Percentiles rank a stretch among this genome's conserved stretches.
These are phyloP conservation scores for Wallacemonas collosoma DNA, from an alignment of 208 protist species.

Conservation along the genomic window DNA sequence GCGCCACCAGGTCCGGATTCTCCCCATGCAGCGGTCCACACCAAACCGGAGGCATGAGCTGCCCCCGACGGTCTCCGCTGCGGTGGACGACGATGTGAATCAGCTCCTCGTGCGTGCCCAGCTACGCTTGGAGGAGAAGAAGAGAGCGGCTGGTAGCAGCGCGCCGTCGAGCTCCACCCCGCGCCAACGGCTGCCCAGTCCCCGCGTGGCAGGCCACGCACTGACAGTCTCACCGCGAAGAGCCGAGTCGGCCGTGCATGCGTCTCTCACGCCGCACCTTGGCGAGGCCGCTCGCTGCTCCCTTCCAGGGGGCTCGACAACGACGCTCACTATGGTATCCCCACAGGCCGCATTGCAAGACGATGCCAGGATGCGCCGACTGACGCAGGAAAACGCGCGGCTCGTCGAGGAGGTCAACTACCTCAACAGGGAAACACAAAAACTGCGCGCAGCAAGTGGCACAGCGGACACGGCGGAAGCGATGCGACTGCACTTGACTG, in stretches of 20 bases:
- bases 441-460: conserved; percentile 34
- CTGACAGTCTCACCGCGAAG: not conserved
- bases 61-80: not conserved
- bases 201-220: not conserved
- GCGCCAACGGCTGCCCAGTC: conserved; percentile 1
- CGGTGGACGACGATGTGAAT: conserved; percentile 24
- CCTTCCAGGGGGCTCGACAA: not conserved
- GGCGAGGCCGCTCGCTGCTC: not conserved
- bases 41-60: not conserved
- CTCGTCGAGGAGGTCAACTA: conserved; percentile 56
- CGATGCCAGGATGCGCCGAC: conserved; percentile 33
- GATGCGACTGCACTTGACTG: conserved; percentile 36
- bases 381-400: conserved; percentile 50
- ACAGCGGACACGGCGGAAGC: conserved; percentile 36
- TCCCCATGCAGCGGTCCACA: not conserved
- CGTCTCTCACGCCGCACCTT: not conserved
- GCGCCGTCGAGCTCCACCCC: not conserved
- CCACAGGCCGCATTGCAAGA: not conserved
- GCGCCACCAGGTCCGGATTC: not conserved
- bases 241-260: not conserved
- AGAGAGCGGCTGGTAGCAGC: not conserved
- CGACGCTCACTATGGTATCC: not conserved
- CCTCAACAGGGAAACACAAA: conserved; percentile 48
- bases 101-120: conserved; percentile 48
- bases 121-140: conserved; percentile 45